Conservation (phyloP, 345 rosid genomes). For the Mangifera indica region DNA sequence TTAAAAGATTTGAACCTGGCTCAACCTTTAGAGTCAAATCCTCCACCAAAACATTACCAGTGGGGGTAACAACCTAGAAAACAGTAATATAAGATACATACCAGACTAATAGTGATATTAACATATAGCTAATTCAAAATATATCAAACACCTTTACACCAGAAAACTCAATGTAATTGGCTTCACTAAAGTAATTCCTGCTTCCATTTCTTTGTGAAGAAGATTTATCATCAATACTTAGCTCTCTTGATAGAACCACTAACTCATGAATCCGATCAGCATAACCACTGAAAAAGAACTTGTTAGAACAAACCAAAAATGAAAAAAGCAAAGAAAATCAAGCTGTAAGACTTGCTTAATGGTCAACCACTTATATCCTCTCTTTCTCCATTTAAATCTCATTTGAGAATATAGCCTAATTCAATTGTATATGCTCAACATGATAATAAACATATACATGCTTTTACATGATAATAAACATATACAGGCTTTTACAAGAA, state of each 20-base stretch:
- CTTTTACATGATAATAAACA: too few species aligned
- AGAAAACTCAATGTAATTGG: constrained; percentile 87
- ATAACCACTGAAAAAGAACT: constrained; percentile 68
- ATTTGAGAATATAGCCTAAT: neutral
- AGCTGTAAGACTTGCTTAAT: neutral
- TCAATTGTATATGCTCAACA: neutral
- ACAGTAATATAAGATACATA: neutral
- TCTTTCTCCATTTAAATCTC: constrained; percentile 1
- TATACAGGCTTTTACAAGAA: neutral
- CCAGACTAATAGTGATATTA: neutral
- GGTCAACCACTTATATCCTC: neutral
- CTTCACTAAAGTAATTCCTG: constrained; percentile 76
- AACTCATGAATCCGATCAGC: constrained; percentile 97
- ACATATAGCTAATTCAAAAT: constrained; percentile 1
- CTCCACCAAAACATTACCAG: constrained; percentile 86
- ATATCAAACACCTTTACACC: constrained; percentile 77
- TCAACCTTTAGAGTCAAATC: constrained; percentile 84
- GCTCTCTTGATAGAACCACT: constrained; percentile 80
- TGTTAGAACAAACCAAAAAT: constrained; percentile 14
- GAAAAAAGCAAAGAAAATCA: too few species aligned
- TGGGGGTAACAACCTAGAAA: constrained; percentile 94
- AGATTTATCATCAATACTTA: constrained; percentile 55
- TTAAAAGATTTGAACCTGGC: constrained; percentile 91
- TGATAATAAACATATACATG: too few species aligned
- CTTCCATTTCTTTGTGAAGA: constrained; percentile 67